These are phyloP conservation scores for Pseudopyricularia cyperi DNA, from an alignment of 2,329 filamentous ascomycete species.

Conservation along the genomic window DNA sequence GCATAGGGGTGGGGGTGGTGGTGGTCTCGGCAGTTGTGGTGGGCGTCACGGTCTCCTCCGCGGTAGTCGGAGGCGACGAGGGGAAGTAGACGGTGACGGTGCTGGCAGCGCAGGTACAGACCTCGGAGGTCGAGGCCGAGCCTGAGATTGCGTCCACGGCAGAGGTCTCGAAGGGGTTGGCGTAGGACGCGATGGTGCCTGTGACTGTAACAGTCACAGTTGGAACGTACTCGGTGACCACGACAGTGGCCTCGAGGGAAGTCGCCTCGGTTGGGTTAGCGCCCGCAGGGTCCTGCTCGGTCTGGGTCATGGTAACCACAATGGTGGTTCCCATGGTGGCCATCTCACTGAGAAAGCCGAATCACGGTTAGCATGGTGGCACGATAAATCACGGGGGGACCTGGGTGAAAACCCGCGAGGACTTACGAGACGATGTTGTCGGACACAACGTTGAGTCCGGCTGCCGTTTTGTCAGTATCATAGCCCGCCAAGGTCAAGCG, in stretches of 20 bases:
- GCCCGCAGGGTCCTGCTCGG: background rate
- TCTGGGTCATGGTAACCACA: background rate
- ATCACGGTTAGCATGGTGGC: background rate
- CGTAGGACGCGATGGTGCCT: background rate
- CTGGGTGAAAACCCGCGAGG: background rate
- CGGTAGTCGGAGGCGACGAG: background rate
- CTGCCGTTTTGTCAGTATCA: background rate
- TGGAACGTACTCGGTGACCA: constrained; percentile 1
- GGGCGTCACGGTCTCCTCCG: background rate
- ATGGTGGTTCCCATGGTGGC: background rate
- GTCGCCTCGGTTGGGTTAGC: background rate
- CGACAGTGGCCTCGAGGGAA: background rate
- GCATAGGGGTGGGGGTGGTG: background rate
- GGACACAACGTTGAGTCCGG: background rate
- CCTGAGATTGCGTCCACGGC: background rate
- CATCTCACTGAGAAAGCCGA: background rate
- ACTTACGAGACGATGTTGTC: background rate
- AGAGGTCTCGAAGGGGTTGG: background rate
- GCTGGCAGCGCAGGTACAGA: background rate
- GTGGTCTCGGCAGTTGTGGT: background rate
- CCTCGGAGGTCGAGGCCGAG: background rate
- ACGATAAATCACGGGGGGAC: too few relatives aligned
- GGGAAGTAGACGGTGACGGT: background rate
- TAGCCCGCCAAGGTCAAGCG: background rate
- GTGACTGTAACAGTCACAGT: background rate